phyloP scores from a whole-genome alignment of 202 grass and related monocot genomes.

The Setaria italica region DNA sequence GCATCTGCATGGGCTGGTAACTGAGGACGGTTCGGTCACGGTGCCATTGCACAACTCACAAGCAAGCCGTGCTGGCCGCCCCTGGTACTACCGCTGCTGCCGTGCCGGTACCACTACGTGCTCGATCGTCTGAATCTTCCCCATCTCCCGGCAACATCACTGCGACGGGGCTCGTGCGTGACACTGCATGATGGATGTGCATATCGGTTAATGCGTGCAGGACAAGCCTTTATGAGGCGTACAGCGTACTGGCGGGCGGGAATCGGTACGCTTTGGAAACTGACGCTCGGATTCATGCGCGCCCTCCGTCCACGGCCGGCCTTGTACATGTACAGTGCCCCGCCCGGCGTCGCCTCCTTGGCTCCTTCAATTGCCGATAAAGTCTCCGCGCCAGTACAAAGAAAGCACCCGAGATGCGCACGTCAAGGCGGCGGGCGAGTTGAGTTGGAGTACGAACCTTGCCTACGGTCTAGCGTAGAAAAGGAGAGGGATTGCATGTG shows the following conservation, averaged over 20 bases:
- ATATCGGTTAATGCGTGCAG: constrained; percentile 23
- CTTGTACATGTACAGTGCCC: not conserved
- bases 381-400: not conserved
- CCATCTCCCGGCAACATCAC: not conserved
- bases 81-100: not conserved
- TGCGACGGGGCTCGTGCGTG: not conserved
- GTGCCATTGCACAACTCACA: not conserved
- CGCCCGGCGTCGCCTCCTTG: not conserved
- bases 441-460: not conserved
- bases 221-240: constrained; percentile 45
- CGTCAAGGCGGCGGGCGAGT: constrained; percentile 14
- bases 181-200: not conserved
- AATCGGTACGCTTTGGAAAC: constrained; percentile 31
- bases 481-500: not conserved
- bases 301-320: not conserved
- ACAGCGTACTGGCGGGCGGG: not conserved
- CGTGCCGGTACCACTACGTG: not conserved
- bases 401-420: not conserved
- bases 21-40: not conserved
- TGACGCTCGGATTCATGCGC: constrained; percentile 22
- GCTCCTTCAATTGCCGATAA: constrained; percentile 22
- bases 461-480: not conserved
- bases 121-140: not conserved
- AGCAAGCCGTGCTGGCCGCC: not conserved
- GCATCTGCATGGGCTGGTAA: constrained; percentile 9